These are phyloP conservation scores for Raddia distichophylla DNA, from an alignment of 176 grass and related monocot species.

Conservation along the genomic window DNA sequence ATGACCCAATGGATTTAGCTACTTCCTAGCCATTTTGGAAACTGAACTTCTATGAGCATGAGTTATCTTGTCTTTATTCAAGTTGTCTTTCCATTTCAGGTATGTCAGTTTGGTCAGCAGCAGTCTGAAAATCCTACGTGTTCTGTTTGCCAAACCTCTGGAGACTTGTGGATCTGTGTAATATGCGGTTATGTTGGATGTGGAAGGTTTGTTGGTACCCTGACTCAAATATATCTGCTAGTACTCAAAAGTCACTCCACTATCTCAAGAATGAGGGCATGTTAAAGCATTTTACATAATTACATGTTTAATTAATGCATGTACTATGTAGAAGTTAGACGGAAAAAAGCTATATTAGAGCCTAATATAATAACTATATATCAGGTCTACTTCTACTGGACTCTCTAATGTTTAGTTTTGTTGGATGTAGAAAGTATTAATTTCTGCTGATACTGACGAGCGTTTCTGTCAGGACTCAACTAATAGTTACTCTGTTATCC, in stretches of 20 bases:
- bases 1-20: neutral
- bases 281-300: neutral
- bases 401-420: neutral
- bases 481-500: neutral
- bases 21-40: neutral
- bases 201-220: conserved; percentile 49
- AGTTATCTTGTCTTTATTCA: conserved; percentile 17
- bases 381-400: neutral
- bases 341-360: neutral
- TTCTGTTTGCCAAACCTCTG: conserved; percentile 82
- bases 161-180: conserved; percentile 97
- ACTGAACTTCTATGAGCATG: neutral
- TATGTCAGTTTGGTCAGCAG: conserved; percentile 91
- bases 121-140: conserved; percentile 80
- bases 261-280: neutral
- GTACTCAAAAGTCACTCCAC: neutral
- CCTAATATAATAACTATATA: neutral
- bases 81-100: conserved; percentile 55
- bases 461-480: neutral
- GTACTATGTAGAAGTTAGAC: conserved; percentile 9
- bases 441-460: neutral
- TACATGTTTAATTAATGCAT: neutral
- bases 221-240: conserved; percentile 3
- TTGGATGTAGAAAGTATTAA: neutral
- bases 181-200: conserved; percentile 99